phyloP scores from a whole-genome alignment of 176 grass and related monocot genomes.

The Triticum monococcum region DNA sequence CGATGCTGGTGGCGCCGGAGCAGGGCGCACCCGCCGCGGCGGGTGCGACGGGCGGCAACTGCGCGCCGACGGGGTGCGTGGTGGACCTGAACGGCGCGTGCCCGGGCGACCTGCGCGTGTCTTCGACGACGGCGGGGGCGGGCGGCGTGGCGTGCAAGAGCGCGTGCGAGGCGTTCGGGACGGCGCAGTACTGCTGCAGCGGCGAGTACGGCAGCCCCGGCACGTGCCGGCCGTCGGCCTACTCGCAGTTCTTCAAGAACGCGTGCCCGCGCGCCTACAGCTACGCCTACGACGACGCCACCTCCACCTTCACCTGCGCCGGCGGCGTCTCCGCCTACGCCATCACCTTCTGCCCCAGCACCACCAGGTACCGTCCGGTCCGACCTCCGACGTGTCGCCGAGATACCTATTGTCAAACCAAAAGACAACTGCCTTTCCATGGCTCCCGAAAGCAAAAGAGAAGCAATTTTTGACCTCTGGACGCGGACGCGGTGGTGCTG shows the following conservation, averaged over 20 bases:
- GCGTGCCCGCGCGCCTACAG: conserved; percentile 68
- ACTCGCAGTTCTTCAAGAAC: conserved; percentile 67
- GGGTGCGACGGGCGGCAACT: background rate
- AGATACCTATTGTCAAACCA: background rate
- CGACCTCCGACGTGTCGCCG: background rate
- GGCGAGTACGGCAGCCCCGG: conserved; percentile 45
- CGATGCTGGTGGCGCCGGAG: conserved; percentile 35
- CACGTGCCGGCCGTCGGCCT: conserved; percentile 57
- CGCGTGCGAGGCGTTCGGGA: conserved; percentile 24
- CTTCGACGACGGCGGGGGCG: background rate
- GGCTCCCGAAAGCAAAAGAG: background rate
- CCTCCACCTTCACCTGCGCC: conserved; percentile 77
- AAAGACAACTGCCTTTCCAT: background rate
- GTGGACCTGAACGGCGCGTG: conserved; percentile 58
- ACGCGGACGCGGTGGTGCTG: too few species aligned
- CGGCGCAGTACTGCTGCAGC: conserved; percentile 59
- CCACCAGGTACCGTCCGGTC: conserved; percentile 30
- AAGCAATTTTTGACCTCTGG: background rate
- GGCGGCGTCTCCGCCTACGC: conserved; percentile 40
- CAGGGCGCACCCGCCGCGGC: conserved; percentile 7
- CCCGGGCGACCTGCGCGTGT: conserved; percentile 46
- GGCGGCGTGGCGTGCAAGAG: background rate
- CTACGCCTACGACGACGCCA: conserved; percentile 69
- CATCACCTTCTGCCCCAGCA: conserved; percentile 73
- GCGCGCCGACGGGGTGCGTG: conserved; percentile 34